A percentile compares a stretch with the other conserved stretches of the same genome.
Evolutionary conservation across 2,329 filamentous ascomycete species (phyloP).

Genomic region (Metarhizium sp.): DNA sequence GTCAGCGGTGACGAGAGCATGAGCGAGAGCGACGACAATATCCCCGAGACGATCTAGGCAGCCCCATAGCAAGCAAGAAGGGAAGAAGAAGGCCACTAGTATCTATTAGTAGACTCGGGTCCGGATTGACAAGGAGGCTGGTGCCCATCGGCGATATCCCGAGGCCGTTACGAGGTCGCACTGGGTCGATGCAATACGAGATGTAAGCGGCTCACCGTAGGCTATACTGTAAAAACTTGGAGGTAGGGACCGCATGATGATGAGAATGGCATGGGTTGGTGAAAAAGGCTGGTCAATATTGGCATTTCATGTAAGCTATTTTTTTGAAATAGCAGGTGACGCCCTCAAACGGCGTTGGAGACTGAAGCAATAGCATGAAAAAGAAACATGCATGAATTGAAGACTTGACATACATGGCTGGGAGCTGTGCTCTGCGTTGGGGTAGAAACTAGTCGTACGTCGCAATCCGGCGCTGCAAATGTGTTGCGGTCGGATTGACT

Average conservation of each 20-base stretch:
- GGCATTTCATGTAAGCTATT: conserved; percentile 3
- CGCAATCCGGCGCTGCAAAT: no score
- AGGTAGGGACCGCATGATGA: neutral
- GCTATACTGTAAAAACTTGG: neutral
- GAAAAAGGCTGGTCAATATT: neutral
- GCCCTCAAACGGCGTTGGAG: conserved; percentile 4
- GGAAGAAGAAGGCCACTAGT: neutral
- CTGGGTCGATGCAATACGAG: neutral
- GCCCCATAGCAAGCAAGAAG: neutral
- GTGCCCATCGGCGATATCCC: neutral
- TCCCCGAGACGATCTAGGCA: conserved; percentile 29
- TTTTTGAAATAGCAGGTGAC: conserved; percentile 1
- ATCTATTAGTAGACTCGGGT: neutral
- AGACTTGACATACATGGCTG: neutral
- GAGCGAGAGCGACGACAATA: conserved; percentile 88
- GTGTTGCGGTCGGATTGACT: no score
- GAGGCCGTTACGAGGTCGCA: neutral
- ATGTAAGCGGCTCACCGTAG: neutral
- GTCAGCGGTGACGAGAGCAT: conserved; percentile 95
- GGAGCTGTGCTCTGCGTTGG: neutral
- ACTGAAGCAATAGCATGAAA: neutral
- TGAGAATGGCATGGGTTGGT: neutral
- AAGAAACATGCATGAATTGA: neutral
- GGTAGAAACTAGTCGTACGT: neutral
- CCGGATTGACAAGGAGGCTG: neutral